phyloP scores from a whole-genome alignment of 495 filamentous ascomycete genomes.

The Chaetomium fimeti region DNA sequence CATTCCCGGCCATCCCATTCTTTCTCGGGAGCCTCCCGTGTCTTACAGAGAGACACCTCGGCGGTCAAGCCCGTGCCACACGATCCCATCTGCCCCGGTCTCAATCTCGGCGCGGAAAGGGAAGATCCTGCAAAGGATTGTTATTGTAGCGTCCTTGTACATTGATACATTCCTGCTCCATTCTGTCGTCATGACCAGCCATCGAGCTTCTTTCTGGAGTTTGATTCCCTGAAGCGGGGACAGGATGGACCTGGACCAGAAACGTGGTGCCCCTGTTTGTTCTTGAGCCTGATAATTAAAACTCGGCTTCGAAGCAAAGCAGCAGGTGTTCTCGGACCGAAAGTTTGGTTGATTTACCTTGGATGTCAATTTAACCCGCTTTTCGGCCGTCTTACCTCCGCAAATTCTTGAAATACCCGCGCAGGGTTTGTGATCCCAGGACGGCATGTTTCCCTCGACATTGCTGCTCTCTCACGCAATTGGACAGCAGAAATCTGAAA shows the following conservation, averaged over 20 bases:
- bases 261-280: too few relatives aligned
- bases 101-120: not conserved
- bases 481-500: conserved; percentile 22
- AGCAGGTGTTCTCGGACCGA: not conserved
- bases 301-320: too few relatives aligned
- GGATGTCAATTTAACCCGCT: not conserved
- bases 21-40: conserved; percentile 7
- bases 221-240: too few relatives aligned
- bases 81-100: not conserved
- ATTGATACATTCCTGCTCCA: not conserved
- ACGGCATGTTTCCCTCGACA: not conserved
- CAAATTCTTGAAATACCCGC: not conserved
- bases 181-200: not conserved
- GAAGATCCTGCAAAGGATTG: conserved; percentile 1
- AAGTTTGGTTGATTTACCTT: not conserved
- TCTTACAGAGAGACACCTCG: not conserved
- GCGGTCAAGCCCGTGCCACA: conserved; percentile 18
- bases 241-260: too few relatives aligned
- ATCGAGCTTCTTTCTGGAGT: not conserved
- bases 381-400: conserved; percentile 14
- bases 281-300: too few relatives aligned
- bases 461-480: not conserved
- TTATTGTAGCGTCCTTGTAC: too few relatives aligned
- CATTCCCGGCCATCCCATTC: not conserved
- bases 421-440: not conserved